Conservation (phyloP, 2,329 filamentous ascomycete species). For the Eutypella sp. region DNA sequence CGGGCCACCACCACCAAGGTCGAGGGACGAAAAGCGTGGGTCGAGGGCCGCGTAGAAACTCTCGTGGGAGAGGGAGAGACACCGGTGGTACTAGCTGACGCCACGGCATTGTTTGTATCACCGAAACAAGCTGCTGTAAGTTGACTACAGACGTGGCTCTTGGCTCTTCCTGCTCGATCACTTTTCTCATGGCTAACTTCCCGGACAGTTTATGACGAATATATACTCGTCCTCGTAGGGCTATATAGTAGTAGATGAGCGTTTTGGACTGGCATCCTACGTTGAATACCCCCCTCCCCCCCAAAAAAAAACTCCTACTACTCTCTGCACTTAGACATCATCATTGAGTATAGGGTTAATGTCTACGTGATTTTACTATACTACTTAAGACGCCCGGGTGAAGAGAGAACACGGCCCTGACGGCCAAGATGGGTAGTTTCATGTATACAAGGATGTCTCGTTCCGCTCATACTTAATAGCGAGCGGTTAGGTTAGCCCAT, state of each 20-base stretch:
- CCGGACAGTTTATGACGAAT: conserved; percentile 30
- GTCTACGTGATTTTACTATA: too few relatives aligned
- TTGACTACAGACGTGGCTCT: conserved; percentile 15
- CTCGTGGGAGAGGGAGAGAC: conserved; percentile 58
- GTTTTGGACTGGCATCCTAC: too few relatives aligned
- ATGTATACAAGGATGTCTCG: too few relatives aligned
- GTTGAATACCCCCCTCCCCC: too few relatives aligned
- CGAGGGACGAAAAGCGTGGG: conserved; percentile 92
- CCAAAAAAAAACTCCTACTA: too few relatives aligned
- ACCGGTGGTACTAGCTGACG: conserved; percentile 70
- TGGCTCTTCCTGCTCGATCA: background rate
- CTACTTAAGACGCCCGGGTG: too few relatives aligned
- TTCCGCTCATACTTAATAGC: too few relatives aligned
- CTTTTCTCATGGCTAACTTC: background rate
- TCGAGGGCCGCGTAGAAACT: conserved; percentile 80
- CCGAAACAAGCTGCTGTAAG: conserved; percentile 75
- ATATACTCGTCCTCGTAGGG: conserved; percentile 27
- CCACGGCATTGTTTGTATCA: conserved; percentile 82
- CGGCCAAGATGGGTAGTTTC: too few relatives aligned
- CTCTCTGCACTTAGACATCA: too few relatives aligned
- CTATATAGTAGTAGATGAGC: background rate
- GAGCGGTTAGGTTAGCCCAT: too few relatives aligned
- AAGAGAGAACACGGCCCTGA: too few relatives aligned
- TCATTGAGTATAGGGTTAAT: too few relatives aligned
- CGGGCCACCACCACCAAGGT: conserved; percentile 76